Conservation (phyloP, 768 basidiomycete genomes). For the Tylopilus felleus region DNA sequence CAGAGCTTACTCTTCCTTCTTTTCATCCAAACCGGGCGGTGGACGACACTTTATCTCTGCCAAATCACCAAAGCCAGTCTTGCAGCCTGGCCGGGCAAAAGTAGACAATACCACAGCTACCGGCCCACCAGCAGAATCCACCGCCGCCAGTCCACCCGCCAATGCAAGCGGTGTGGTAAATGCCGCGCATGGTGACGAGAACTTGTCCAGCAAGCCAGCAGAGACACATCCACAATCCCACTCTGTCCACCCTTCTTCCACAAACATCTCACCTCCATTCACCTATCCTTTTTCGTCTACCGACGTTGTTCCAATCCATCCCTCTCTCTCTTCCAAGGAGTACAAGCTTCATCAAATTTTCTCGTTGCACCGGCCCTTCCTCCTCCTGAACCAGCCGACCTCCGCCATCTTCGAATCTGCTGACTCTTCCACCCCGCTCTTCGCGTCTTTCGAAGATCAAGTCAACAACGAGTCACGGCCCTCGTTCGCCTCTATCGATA, state of each 20-base stretch:
- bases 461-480: conserved; percentile 28
- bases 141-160: conserved; percentile 12
- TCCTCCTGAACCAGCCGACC: conserved; percentile 62
- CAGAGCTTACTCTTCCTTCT: conserved; percentile 73
- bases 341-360: conserved; percentile 85
- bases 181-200: conserved; percentile 26
- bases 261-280: conserved; percentile 16
- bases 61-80: conserved; percentile 54
- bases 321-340: conserved; percentile 58
- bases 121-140: conserved; percentile 29
- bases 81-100: conserved; percentile 37
- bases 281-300: conserved; percentile 6
- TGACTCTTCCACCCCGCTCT: conserved; percentile 17
- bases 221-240: conserved; percentile 22
- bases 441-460: conserved; percentile 17
- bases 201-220: conserved; percentile 22
- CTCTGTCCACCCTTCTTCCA: conserved; percentile 7
- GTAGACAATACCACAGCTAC: conserved; percentile 39
- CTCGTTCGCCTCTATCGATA: conserved; percentile 34
- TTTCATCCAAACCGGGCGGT: conserved; percentile 76
- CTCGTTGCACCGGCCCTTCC: conserved; percentile 73
- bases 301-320: conserved; percentile 39
- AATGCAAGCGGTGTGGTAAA: conserved; percentile 14
- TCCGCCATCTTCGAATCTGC: conserved; percentile 49
- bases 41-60: conserved; percentile 71